A percentile compares a stretch with the other conserved stretches of the same genome.
Conservation (phyloP, 768 basidiomycete genomes). For the Mycena vulgaris region DNA sequence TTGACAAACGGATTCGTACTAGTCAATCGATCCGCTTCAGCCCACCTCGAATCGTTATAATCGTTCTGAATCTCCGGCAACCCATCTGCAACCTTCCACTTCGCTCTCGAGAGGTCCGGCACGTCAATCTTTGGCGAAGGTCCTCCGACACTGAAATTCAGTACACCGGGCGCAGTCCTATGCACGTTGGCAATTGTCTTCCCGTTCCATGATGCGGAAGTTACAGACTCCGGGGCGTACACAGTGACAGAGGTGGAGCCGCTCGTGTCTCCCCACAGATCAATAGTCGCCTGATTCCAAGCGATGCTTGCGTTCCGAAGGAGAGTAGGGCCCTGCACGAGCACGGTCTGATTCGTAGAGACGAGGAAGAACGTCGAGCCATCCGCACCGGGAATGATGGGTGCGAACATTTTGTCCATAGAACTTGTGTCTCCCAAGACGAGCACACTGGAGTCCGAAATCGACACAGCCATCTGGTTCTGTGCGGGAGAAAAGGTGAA, state of each 20-base stretch:
- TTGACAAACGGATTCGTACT: slow-evolving; percentile 67
- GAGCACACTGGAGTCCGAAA: slow-evolving; percentile 26
- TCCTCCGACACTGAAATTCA: slow-evolving; percentile 22
- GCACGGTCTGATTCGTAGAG: slow-evolving; percentile 28
- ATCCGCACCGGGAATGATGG: slow-evolving; percentile 27
- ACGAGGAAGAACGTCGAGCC: slow-evolving; percentile 24
- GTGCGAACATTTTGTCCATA: slow-evolving; percentile 22
- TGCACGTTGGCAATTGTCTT: slow-evolving; percentile 5
- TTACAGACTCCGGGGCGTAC: slow-evolving; percentile 28
- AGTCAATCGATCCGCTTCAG: slow-evolving; percentile 60
- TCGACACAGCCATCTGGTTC: slow-evolving; percentile 22
- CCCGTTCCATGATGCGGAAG: slow-evolving; percentile 29
- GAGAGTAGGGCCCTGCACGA: slow-evolving; percentile 23
- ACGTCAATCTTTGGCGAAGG: slow-evolving; percentile 14
- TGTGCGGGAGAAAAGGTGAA: slow-evolving; percentile 26
- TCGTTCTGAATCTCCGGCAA: slow-evolving; percentile 64
- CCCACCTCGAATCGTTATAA: slow-evolving; percentile 68
- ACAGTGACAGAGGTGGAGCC: slow-evolving; percentile 19
- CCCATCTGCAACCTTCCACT: slow-evolving; percentile 68
- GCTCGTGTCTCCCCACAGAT: slow-evolving; percentile 29
- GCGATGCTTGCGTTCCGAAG: slow-evolving; percentile 26
- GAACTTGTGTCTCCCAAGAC: slow-evolving; percentile 21
- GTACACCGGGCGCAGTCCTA: slow-evolving; percentile 12
- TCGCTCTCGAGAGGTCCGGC: slow-evolving; percentile 14
- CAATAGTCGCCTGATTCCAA: slow-evolving; percentile 1